Conservation (phyloP, 257 asterid genomes). For the Nicotiana tabacum region DNA sequence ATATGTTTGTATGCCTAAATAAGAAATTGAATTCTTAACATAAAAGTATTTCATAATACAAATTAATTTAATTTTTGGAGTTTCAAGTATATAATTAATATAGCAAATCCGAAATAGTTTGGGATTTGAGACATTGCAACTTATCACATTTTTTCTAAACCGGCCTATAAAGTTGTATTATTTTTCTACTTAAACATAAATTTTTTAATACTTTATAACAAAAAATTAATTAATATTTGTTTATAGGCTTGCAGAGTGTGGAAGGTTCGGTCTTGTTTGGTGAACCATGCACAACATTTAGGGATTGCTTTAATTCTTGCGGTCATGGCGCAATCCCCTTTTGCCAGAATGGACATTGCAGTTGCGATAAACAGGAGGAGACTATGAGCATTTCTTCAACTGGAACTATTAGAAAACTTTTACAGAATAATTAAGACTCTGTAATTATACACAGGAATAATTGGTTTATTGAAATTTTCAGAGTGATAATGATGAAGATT, state of each 20-base stretch:
- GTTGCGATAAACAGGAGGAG: not conserved
- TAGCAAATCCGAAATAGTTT: no score
- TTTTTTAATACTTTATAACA: not conserved
- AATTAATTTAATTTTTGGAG: no score
- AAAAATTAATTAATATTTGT: not conserved
- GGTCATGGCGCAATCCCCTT: not conserved
- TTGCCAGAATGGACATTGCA: not conserved
- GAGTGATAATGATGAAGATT: no score
- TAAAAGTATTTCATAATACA: no score
- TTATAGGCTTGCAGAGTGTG: not conserved
- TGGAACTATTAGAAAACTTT: not conserved
- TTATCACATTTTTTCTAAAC: no score
- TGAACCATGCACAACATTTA: not conserved
- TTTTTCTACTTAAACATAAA: no score
- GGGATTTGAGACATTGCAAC: no score
- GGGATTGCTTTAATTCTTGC: not conserved
- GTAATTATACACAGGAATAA: not conserved
- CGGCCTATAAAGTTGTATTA: no score
- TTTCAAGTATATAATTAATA: no score
- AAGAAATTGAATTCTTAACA: no score
- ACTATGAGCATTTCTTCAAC: not conserved
- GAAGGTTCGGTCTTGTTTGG: not conserved
- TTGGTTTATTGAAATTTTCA: not conserved
- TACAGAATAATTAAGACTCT: not conserved
- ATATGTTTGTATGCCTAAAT: no score